A percentile compares a stretch with the other conserved stretches of the same genome.
These are phyloP conservation scores for Sphagnum fallax DNA, from an alignment of 228 moss, liverwort and hornwort genomes.

Conservation along the genomic window DNA sequence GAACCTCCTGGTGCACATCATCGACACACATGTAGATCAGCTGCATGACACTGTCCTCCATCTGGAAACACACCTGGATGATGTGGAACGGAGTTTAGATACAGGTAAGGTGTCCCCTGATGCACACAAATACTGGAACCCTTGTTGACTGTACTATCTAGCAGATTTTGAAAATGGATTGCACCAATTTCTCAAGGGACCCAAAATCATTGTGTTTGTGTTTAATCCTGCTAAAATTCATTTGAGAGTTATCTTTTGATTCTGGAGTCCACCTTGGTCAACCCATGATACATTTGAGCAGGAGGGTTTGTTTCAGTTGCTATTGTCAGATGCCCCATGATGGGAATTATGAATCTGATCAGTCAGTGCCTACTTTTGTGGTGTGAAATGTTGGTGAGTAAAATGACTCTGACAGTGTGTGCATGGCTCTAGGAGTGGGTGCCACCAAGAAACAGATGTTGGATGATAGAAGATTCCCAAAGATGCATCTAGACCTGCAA, in stretches of 20 bases:
- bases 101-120: slow-evolving; percentile 19
- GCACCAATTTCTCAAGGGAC: too few relatives aligned
- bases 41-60: slow-evolving; percentile 83
- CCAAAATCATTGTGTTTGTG: neutral
- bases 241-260: neutral
- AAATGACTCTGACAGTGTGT: neutral
- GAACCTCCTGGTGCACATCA: slow-evolving; percentile 75
- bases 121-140: neutral
- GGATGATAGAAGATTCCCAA: slow-evolving; percentile 78
- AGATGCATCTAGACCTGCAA: slow-evolving; percentile 90
- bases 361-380: too few relatives aligned
- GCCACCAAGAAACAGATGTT: slow-evolving; percentile 83
- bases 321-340: too few relatives aligned
- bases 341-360: too few relatives aligned
- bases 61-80: slow-evolving; percentile 72
- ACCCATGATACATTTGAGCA: too few relatives aligned
- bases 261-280: neutral
- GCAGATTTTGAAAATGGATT: too few relatives aligned
- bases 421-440: slow-evolving; percentile 24
- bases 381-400: too few relatives aligned
- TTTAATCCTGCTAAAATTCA: neutral
- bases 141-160: neutral
- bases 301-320: too few relatives aligned
- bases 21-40: slow-evolving; percentile 85
- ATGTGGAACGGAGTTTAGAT: slow-evolving; percentile 74